A percentile compares a stretch with the other conserved stretches of the same genome.
These are phyloP conservation scores for Cicer pinnatifidum DNA, from an alignment of 306 rosid genomes.

Conservation along the genomic window DNA sequence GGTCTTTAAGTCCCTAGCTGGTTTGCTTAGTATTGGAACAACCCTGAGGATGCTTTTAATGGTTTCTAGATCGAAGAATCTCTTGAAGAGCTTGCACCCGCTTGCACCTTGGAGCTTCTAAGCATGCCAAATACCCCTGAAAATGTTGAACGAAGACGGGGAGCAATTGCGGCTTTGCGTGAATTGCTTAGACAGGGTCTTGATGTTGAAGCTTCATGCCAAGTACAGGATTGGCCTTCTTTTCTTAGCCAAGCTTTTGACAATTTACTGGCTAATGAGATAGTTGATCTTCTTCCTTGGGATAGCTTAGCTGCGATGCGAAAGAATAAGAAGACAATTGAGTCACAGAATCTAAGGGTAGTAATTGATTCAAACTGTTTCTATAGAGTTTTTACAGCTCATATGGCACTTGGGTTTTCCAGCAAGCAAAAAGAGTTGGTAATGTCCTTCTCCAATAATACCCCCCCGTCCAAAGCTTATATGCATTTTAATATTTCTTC, in stretches of 20 bases:
- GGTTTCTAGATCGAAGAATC: slow-evolving; percentile 88
- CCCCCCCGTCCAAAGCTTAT: slow-evolving; percentile 46
- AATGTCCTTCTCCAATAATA: slow-evolving; percentile 60
- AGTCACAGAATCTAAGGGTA: slow-evolving; percentile 88
- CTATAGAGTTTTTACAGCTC: slow-evolving; percentile 74
- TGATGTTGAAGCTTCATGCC: slow-evolving; percentile 84
- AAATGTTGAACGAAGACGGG: slow-evolving; percentile 78
- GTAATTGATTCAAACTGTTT: slow-evolving; percentile 83
- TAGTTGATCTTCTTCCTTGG: slow-evolving; percentile 96
- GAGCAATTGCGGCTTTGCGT: slow-evolving; percentile 93
- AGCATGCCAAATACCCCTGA: slow-evolving; percentile 72
- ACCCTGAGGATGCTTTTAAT: slow-evolving; percentile 43
- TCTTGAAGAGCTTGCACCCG: slow-evolving; percentile 98
- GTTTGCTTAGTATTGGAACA: slow-evolving; percentile 40
- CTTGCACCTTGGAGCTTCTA: slow-evolving; percentile 89
- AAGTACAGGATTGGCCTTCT: slow-evolving; percentile 91
- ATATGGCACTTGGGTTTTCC: slow-evolving; percentile 89
- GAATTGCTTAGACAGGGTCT: slow-evolving; percentile 96
- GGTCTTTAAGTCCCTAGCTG: slow-evolving; percentile 21
- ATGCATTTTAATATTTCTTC: slow-evolving; percentile 35
- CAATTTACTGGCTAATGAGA: slow-evolving; percentile 77
- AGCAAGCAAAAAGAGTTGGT: slow-evolving; percentile 82
- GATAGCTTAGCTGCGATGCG: slow-evolving; percentile 72
- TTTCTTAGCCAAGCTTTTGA: slow-evolving; percentile 81
- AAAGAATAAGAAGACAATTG: slow-evolving; percentile 91